phyloP scores from a whole-genome alignment of 768 basidiomycete genomes.

The Boletus tomentosulus region DNA sequence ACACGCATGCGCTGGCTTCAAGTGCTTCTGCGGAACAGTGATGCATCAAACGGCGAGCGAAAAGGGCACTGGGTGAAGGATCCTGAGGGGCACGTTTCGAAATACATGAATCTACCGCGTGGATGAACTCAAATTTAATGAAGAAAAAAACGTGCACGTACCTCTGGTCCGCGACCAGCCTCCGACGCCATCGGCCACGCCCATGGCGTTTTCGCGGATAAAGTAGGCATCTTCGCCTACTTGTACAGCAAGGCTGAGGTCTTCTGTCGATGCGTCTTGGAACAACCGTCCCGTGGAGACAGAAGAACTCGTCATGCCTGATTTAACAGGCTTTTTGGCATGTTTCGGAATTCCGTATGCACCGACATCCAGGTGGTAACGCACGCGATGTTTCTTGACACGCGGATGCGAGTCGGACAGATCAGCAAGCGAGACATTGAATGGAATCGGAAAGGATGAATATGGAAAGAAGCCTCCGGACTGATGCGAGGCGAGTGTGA shows the following conservation, averaged over 20 bases:
- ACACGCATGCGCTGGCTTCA: slow-evolving; percentile 7
- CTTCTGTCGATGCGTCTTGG: slow-evolving; percentile 29
- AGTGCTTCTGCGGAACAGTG: slow-evolving; percentile 61
- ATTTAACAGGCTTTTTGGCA: slow-evolving; percentile 21
- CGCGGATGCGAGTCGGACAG: slow-evolving; percentile 28
- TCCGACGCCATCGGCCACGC: slow-evolving; percentile 93
- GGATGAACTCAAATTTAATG: background rate
- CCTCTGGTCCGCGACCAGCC: slow-evolving; percentile 65
- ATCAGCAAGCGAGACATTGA: slow-evolving; percentile 23
- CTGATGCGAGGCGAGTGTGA: slow-evolving; percentile 28
- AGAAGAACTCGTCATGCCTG: slow-evolving; percentile 24
- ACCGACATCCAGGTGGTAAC: slow-evolving; percentile 65
- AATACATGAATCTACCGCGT: slow-evolving; percentile 14
- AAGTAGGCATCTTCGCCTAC: slow-evolving; percentile 95
- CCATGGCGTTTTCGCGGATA: slow-evolving; percentile 77
- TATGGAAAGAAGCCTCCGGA: slow-evolving; percentile 35
- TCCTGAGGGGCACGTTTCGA: slow-evolving; percentile 34
- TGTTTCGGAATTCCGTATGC: slow-evolving; percentile 84
- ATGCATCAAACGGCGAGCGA: slow-evolving; percentile 82
- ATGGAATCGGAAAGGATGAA: slow-evolving; percentile 31
- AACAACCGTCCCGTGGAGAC: slow-evolving; percentile 24
- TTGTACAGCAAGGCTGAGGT: slow-evolving; percentile 56
- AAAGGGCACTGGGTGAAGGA: slow-evolving; percentile 49
- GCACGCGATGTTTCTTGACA: slow-evolving; percentile 30
- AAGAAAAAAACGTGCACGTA: slow-evolving; percentile 25